These are phyloP conservation scores for Tympanopsis confertula DNA, from an alignment of 2,329 filamentous ascomycete genomes.

Conservation along the genomic window DNA sequence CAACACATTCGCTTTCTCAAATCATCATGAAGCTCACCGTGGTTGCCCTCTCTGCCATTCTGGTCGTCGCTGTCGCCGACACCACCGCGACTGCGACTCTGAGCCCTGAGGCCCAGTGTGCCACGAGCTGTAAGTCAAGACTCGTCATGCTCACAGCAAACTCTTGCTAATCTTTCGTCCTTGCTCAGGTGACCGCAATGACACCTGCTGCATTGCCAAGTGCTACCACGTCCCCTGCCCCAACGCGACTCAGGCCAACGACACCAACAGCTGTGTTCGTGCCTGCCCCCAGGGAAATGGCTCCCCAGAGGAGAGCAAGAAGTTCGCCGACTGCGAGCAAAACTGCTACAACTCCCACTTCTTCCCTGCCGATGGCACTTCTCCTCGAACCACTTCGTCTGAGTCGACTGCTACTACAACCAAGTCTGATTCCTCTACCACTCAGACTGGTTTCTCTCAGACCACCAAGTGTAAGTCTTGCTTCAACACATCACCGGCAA, in stretches of 20 bases:
- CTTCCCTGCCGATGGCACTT: background rate
- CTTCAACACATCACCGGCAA: too few relatives aligned
- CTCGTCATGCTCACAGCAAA: background rate
- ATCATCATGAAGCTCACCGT: constrained; percentile 1
- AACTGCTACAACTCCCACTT: background rate
- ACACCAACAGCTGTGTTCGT: background rate
- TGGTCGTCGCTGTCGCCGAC: background rate
- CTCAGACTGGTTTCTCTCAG: too few relatives aligned
- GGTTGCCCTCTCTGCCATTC: background rate
- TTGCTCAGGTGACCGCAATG: background rate
- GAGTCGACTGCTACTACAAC: background rate
- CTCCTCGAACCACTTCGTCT: background rate
- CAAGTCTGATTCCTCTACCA: too few relatives aligned
- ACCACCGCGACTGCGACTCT: background rate
- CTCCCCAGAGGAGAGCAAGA: background rate
- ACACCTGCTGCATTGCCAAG: background rate
- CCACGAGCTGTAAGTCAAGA: background rate
- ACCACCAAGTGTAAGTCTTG: too few relatives aligned
- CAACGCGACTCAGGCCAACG: background rate
- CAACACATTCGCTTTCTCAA: too few relatives aligned
- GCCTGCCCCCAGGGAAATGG: background rate
- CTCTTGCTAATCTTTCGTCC: background rate
- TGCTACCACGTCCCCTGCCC: background rate
- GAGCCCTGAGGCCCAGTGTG: background rate
- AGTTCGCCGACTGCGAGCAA: background rate